Evolutionary conservation across 2,329 filamentous ascomycete species (phyloP).

Genomic region (Neobulgaria alba): DNA sequence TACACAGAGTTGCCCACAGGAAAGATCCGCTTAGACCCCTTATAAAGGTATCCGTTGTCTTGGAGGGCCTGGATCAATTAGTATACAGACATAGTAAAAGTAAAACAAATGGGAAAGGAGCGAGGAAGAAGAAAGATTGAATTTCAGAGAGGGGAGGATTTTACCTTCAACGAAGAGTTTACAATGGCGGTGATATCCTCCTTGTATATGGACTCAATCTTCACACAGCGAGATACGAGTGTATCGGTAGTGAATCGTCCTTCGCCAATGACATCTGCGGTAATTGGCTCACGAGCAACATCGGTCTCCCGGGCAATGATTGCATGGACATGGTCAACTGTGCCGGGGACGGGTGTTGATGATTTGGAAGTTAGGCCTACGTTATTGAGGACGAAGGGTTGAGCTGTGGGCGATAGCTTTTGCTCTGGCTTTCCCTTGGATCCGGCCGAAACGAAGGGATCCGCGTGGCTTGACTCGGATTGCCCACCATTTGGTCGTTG

Average conservation of each 20-base stretch:
- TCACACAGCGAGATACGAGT: constrained; percentile 21
- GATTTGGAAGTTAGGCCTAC: not conserved
- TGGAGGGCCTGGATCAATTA: not conserved
- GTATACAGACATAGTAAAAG: not conserved
- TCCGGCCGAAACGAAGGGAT: constrained; percentile 43
- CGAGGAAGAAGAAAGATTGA: too few species aligned
- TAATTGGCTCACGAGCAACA: not conserved
- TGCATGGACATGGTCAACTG: constrained; percentile 7
- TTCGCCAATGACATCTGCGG: not conserved
- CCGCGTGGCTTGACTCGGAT: constrained; percentile 17
- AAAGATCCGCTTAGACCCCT: not conserved
- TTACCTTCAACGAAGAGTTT: constrained; percentile 17
- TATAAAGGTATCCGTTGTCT: not conserved
- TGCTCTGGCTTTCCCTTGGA: constrained; percentile 30
- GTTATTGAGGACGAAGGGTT: constrained; percentile 34
- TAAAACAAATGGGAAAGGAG: too few species aligned
- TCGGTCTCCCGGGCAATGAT: constrained; percentile 1
- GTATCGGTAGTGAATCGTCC: constrained; percentile 24
- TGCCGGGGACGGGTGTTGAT: constrained; percentile 6
- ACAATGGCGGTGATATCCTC: constrained; percentile 13
- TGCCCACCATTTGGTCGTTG: not conserved
- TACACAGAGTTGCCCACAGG: constrained; percentile 10
- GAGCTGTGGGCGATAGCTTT: constrained; percentile 56
- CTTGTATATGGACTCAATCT: constrained; percentile 20
- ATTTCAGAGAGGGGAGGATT: not conserved